Evolutionary conservation across 176 grass and related monocot genomes (phyloP).

Genomic region (Rhynchospora pubera): DNA sequence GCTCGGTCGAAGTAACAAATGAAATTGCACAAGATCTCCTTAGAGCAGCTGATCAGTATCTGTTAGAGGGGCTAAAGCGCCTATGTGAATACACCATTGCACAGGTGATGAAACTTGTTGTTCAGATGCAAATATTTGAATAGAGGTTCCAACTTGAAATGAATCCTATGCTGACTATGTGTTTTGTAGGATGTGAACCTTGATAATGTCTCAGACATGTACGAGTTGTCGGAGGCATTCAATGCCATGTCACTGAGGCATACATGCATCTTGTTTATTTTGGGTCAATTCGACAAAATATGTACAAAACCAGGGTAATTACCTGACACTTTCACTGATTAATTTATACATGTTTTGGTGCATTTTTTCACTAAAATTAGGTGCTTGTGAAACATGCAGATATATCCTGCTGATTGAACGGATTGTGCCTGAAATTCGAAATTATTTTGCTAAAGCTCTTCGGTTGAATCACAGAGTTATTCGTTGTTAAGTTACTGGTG

Average conservation of each 20-base stretch:
- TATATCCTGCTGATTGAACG: constrained; percentile 61
- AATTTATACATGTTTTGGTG: neutral
- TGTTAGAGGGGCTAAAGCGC: constrained; percentile 96
- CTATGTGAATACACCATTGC: constrained; percentile 93
- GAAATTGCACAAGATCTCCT: constrained; percentile 90
- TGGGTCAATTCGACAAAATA: constrained; percentile 94
- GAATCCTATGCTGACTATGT: constrained; percentile 24
- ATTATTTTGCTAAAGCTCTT: constrained; percentile 67
- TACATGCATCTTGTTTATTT: constrained; percentile 86
- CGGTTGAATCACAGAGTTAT: constrained; percentile 37
- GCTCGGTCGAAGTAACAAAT: constrained; percentile 67
- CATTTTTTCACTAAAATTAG: neutral
- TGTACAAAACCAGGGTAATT: constrained; percentile 64
- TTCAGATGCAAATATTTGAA: neutral
- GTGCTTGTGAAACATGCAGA: constrained; percentile 33
- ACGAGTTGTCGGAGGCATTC: constrained; percentile 91
- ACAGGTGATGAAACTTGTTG: constrained; percentile 44
- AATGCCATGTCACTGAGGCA: constrained; percentile 92
- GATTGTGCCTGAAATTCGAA: constrained; percentile 85
- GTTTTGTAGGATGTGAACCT: constrained; percentile 80
- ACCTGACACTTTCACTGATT: neutral
- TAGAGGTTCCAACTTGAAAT: neutral
- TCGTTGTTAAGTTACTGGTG: constrained; percentile 28
- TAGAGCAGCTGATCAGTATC: constrained; percentile 96
- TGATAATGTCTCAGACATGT: constrained; percentile 86